Conservation (phyloP, 2,329 filamentous ascomycete species). For the Venturia effusa region DNA sequence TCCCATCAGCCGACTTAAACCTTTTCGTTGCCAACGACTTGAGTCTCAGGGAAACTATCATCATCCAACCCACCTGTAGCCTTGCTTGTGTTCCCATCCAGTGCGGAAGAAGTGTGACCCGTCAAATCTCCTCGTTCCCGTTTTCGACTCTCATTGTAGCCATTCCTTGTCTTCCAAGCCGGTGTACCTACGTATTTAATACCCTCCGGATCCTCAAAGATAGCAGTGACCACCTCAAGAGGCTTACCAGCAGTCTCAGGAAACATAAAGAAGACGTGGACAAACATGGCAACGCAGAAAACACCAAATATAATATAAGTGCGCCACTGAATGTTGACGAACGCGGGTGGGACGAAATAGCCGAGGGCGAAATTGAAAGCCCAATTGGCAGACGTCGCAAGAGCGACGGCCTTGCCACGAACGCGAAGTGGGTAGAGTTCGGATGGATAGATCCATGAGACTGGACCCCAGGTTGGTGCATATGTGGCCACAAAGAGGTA, state of each 20-base stretch:
- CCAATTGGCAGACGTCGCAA: constrained; percentile 53
- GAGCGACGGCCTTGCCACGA: constrained; percentile 52
- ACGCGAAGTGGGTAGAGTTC: constrained; percentile 53
- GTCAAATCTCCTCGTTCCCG: background rate
- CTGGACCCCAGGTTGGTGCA: constrained; percentile 53
- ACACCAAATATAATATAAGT: constrained; percentile 67
- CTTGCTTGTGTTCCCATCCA: background rate
- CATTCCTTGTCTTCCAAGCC: constrained; percentile 41
- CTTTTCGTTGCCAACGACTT: background rate
- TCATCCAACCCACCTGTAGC: background rate
- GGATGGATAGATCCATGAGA: constrained; percentile 47
- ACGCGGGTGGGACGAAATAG: constrained; percentile 48
- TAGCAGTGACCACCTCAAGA: constrained; percentile 65
- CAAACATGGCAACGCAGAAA: constrained; percentile 56
- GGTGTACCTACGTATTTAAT: constrained; percentile 38
- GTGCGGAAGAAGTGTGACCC: background rate
- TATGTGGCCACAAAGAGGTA: constrained; percentile 64
- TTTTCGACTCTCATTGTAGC: background rate
- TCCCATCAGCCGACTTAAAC: background rate
- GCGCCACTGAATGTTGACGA: constrained; percentile 46
- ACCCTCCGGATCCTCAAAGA: constrained; percentile 42
- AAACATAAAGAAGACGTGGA: constrained; percentile 35
- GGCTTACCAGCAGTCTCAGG: constrained; percentile 64
- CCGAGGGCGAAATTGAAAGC: constrained; percentile 46
- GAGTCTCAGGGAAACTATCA: background rate